These are phyloP conservation scores for Fusarium fracticaudum DNA, from an alignment of 2,329 filamentous ascomycete genomes.

Conservation along the genomic window DNA sequence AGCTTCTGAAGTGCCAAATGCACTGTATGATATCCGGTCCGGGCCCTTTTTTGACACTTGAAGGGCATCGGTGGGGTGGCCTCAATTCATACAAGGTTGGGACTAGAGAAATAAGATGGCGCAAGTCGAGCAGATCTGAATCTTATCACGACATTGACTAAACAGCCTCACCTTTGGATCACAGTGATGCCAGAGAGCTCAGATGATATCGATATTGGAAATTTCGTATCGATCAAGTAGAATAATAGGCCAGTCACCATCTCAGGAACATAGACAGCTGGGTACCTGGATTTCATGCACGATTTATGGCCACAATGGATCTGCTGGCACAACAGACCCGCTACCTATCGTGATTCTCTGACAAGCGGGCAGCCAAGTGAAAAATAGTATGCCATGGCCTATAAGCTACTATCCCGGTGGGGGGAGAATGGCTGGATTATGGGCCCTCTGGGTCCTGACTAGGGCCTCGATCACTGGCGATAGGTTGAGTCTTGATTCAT, in stretches of 20 bases:
- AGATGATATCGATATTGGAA: neutral
- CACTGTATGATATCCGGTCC: conserved; percentile 32
- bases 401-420: conserved; percentile 21
- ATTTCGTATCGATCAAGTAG: neutral
- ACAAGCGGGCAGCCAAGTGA: conserved; percentile 20
- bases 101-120: conserved; percentile 34
- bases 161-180: conserved; percentile 11
- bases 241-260: neutral
- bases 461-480: conserved; percentile 20
- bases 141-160: conserved; percentile 18
- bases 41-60: conserved; percentile 13
- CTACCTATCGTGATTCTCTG: conserved; percentile 39
- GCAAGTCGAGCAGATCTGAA: conserved; percentile 25
- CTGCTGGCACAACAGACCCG: conserved; percentile 39
- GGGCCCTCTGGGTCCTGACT: conserved; percentile 25
- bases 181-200: neutral
- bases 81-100: conserved; percentile 29
- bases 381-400: conserved; percentile 17
- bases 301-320: conserved; percentile 41
- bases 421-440: conserved; percentile 35
- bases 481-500: conserved; percentile 32
- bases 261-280: conserved; percentile 32
- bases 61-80: conserved; percentile 25
- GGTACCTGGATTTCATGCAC: conserved; percentile 38
- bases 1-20: neutral